These are phyloP conservation scores for Fusarium redolens DNA, from an alignment of 2,329 filamentous ascomycete genomes.

Conservation along the genomic window DNA sequence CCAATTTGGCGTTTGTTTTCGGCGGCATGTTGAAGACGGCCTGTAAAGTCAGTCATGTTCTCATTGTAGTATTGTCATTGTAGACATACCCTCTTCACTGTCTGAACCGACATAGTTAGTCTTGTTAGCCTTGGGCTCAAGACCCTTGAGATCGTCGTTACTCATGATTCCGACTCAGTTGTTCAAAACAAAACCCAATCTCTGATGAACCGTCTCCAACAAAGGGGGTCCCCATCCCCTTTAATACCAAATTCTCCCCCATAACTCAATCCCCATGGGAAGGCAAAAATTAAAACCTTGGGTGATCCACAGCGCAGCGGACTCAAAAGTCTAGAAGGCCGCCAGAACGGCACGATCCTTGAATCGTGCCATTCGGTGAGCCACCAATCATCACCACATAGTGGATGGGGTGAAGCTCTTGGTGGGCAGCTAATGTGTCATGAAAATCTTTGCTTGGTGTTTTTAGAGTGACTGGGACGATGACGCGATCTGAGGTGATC, in stretches of 20 bases:
- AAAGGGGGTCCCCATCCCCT: slow-evolving; percentile 3
- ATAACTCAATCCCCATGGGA: slow-evolving; percentile 7
- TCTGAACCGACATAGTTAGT: slow-evolving; percentile 35
- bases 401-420: background rate
- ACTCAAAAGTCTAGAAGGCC: slow-evolving; percentile 40
- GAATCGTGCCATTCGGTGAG: slow-evolving; percentile 38
- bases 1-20: slow-evolving; percentile 67
- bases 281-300: slow-evolving; percentile 29
- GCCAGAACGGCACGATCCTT: slow-evolving; percentile 38
- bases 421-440: slow-evolving; percentile 38
- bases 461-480: slow-evolving; percentile 41
- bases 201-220: background rate
- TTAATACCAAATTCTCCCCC: slow-evolving; percentile 26
- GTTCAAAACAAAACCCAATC: background rate
- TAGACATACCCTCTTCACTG: slow-evolving; percentile 37
- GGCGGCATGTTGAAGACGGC: slow-evolving; percentile 53
- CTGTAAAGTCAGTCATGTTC: slow-evolving; percentile 22
- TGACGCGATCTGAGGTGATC: slow-evolving; percentile 48
- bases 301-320: slow-evolving; percentile 15
- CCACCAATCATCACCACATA: background rate
- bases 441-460: slow-evolving; percentile 26
- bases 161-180: slow-evolving; percentile 33
- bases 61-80: background rate
- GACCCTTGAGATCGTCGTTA: slow-evolving; percentile 30
- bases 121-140: slow-evolving; percentile 27